Base-by-base conservation (phyloP, 345 rosid genomes). In the Rubroshorea leprosula region DNA sequence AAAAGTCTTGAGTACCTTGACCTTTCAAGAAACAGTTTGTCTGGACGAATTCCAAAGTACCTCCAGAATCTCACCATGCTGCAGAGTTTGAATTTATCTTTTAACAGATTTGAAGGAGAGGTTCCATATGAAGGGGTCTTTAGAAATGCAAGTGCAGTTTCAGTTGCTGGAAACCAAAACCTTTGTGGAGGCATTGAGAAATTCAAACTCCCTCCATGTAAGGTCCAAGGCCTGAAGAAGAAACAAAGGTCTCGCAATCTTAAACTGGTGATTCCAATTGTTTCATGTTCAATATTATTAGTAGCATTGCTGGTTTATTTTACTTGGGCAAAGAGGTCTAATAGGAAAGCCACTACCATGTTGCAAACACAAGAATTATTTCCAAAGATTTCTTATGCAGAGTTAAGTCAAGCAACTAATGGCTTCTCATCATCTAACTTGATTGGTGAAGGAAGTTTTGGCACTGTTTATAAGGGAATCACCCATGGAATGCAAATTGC, bases 391-490 rank as follows among this genome's bases (percentile, higher is more conserved):
- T 49, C 57, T 48, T 68, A 72, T 3, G 20, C 48, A 4, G 55
- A 51, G 14, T 52, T 72, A 21, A 49, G 16, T 39, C 38, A 41
- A 21, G 59, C 70, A 0, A 68, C 70, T 0, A 19, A 50, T 24
- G 66, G 56, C 1, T 64, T 68, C 54, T 38, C 73, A 0, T 11
- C 41, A 0, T 24, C 16, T 1, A 68, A 67, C 16, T 20, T 60
- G 47, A 17, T 68, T 13, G 73, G 76, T n/a, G 31, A 25, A 2
- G 73, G 77, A 13, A 60, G 61, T 41, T 73, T 60, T 31, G 70
- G 70, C 12, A 43, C 54, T 21, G 68, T 64, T 6, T 68, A 48
- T 41, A 47, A 27, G 27, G 63, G 63, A 66, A 21, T n/a, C 18
- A 48, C 60, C 19, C 4, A 21, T 6, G 29, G 48, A 49, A 52